Evolutionary conservation across 2,329 filamentous ascomycete genomes (phyloP), one percentile per base, ranked within the genome.

Genomic region (Epichloe baconii): DNA sequence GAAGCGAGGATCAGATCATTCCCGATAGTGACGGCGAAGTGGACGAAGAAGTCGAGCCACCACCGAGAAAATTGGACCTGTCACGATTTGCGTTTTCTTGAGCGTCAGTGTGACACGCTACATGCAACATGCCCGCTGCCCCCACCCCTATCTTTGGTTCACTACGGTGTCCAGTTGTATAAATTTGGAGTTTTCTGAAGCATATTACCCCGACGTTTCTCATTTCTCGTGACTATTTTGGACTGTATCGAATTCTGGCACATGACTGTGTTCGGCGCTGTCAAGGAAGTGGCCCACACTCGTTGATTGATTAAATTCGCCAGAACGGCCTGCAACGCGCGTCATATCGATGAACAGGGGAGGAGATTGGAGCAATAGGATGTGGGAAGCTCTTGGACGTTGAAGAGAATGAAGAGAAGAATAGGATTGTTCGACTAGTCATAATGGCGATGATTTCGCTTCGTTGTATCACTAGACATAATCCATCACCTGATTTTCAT

Each of bases 1-100:
- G 78, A 14, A 81, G 78, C 57, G 78, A 82, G 59, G 78, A 82
- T 52, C 69, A 77, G 50, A 72, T 81, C 54, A 63, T 76, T 14
- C 72, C 73, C 26, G 75, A 75, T 59, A 78, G 75, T 54, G 74
- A 76, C 53, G 72, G 58, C 17, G 74, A 76, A 50, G 67, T 68
- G 17, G 71, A 73, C 6, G 61, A 63, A 10, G 70, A 72, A 36
- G 56, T 61, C 2, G 63, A 64, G 3, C 55, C 55, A 7, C 57
- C 58, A 1, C 56, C 64, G 6, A 66, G 56, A 47, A 69, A 66
- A 41, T 59, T 78, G 23, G 64, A 79, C 53, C 62, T 80, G 47
- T 73, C 76, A 6, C 69, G 66, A 34, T 80, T 77, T 61, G 58
- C 71, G 52, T 78, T 64, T 47, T 54, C 56, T 38, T 67, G 59